Base-by-base conservation (phyloP, 331 rosid genomes). In the Malus hybrid region DNA sequence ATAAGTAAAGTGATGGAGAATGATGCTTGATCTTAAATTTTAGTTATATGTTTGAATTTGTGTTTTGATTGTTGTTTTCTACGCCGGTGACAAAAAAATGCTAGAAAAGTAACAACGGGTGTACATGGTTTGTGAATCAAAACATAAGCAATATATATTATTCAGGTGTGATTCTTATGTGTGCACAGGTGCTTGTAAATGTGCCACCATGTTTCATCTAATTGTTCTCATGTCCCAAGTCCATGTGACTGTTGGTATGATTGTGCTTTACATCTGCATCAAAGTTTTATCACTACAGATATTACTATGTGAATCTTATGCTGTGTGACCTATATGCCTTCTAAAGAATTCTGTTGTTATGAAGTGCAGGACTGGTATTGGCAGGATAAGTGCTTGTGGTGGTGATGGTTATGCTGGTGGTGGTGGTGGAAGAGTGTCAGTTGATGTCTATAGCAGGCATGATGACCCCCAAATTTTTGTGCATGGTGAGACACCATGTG, bases 381-480 rank as follows among this genome's bases (percentile, higher is more conserved):
- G 98, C 80, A 84, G 83, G 73, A 87, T 90, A 80, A 92, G 97
- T 90, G 96, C 99, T 72, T 90, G 98, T 73, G 99, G 99, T 46
- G 99, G 99, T 71, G 75, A 88, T 81, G 99, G 99, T 61, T 85
- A 88, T 76, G 98, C 94, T 78, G 99, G 99, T 5, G 98, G 99
- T 65, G 99, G 99, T 6, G 99, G 98, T 73, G 99, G 99, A 79
- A 89, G 99, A 80, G 81, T 95, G 28, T 88, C 99, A 63, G 81
- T 95, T 80, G 78, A 88, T 67, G 93, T 87, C 68, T 90, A 89
- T 82, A 90, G 98, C 87, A 88, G 96, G 86, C 99, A 92, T 42
- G 98, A 92, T 76, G 86, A 80, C 78, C 88, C 98, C 2, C 52
- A 69, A 60, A 83, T 95, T 80, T 86, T 85, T 76, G 86, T 88